Evolutionary conservation across 352 stramenopile genomes (phyloP).

Genomic region (Globisporangium parvum): DNA sequence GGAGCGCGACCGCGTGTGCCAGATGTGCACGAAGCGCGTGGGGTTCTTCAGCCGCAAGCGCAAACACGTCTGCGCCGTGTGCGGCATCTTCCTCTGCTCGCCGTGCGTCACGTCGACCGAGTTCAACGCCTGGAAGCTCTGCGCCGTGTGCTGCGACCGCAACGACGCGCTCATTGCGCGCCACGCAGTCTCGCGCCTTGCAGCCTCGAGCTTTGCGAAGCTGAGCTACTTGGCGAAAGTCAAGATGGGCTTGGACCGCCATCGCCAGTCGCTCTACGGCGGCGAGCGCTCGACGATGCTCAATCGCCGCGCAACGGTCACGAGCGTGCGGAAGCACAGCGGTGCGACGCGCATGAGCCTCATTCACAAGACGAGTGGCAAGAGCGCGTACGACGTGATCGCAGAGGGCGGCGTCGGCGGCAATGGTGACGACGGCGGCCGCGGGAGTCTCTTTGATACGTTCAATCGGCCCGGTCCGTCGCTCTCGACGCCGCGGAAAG

Average conservation of each 20-base stretch:
- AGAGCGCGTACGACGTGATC: constrained; percentile 16
- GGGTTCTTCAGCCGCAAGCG: constrained; percentile 57
- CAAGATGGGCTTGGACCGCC: constrained; percentile 15
- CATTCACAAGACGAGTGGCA: constrained; percentile 15
- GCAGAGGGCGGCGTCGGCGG: constrained; percentile 4
- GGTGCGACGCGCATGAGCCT: constrained; percentile 11
- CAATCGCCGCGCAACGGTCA: constrained; percentile 16
- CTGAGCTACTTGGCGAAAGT: constrained; percentile 18
- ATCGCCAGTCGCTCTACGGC: constrained; percentile 17
- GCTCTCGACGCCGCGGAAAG: constrained; percentile 4
- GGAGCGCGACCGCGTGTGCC: constrained; percentile 47
- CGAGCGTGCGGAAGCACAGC: constrained; percentile 12
- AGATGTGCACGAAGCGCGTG: constrained; percentile 56
- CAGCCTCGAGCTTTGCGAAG: constrained; percentile 21
- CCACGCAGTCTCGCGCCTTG: constrained; percentile 43
- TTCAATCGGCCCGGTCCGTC: constrained; percentile 4
- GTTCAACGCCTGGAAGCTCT: constrained; percentile 60
- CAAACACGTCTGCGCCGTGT: constrained; percentile 57
- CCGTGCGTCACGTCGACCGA: constrained; percentile 55
- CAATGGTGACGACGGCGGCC: constrained; percentile 7
- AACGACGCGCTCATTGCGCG: constrained; percentile 58
- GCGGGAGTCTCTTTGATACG: constrained; percentile 13
- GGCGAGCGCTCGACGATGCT: constrained; percentile 12
- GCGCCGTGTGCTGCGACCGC: constrained; percentile 49
- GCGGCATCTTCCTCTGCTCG: constrained; percentile 53